Evolutionary conservation across 176 grass and related monocot genomes (phyloP).

Genomic region (Oryza brachyantha): DNA sequence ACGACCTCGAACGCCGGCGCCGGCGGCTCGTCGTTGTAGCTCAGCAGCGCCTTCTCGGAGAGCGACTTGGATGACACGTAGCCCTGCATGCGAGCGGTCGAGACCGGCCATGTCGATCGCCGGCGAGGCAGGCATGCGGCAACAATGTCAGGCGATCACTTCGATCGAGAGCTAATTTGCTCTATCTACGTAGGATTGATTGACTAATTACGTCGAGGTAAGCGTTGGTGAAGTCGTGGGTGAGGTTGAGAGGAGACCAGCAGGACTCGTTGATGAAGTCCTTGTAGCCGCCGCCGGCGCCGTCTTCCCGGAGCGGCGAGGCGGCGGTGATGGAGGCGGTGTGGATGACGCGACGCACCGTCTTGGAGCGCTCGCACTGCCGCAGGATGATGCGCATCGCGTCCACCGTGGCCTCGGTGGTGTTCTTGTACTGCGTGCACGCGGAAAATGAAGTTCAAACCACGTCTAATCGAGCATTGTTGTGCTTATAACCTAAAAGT

Average conservation of each 20-base stretch:
- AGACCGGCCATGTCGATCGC: too few relatives aligned
- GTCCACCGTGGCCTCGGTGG: slow-evolving; percentile 42
- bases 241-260: slow-evolving; percentile 56
- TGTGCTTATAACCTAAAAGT: too few relatives aligned
- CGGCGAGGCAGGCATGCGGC: too few relatives aligned
- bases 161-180: too few relatives aligned
- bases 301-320: slow-evolving; percentile 53
- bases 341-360: slow-evolving; percentile 64
- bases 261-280: slow-evolving; percentile 46
- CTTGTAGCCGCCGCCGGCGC: slow-evolving; percentile 11
- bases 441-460: too few relatives aligned
- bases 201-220: slow-evolving; percentile 36
- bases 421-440: slow-evolving; percentile 61
- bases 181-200: too few relatives aligned
- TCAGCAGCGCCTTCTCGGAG: slow-evolving; percentile 56
- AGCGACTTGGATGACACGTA: slow-evolving; percentile 54
- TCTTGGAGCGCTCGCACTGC: slow-evolving; percentile 49
- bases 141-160: too few relatives aligned
- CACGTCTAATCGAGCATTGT: too few relatives aligned
- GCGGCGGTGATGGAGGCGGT: slow-evolving; percentile 56
- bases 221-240: slow-evolving; percentile 26
- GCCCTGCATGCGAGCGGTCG: too few relatives aligned
- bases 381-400: slow-evolving; percentile 45
- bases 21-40: slow-evolving; percentile 22
- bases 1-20: slow-evolving; percentile 36